These are phyloP conservation scores for Cordia subcordata DNA, from an alignment of 257 asterid species.

Conservation along the genomic window DNA sequence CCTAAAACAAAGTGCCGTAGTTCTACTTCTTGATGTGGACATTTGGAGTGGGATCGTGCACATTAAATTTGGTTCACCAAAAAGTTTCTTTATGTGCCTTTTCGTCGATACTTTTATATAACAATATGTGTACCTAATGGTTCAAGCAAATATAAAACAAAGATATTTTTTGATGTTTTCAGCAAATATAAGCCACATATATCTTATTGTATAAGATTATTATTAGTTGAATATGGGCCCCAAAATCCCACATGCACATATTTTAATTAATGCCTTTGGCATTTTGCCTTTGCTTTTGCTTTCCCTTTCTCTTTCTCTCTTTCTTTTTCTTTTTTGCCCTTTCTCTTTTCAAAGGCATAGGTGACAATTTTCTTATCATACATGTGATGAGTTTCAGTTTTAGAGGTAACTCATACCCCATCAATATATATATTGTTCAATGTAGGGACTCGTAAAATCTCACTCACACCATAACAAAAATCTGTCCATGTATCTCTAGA, in stretches of 20 bases:
- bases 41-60: background rate
- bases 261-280: background rate
- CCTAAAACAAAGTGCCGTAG: no score
- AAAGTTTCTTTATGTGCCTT: background rate
- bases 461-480: background rate
- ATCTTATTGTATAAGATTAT: conserved; percentile 1
- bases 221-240: conserved; percentile 1
- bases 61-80: no score
- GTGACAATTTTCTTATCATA: background rate
- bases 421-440: background rate
- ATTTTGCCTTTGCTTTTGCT: background rate
- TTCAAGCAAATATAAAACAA: background rate
- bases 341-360: background rate
- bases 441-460: background rate
- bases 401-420: background rate
- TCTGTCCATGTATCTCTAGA: background rate
- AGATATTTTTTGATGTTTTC: background rate
- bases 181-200: background rate
- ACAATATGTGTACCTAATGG: conserved; percentile 1
- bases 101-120: background rate
- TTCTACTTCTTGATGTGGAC: background rate
- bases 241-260: conserved; percentile 3
- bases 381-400: conserved; percentile 1
- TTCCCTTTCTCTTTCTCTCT: background rate
- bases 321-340: background rate